Base-by-base conservation (phyloP, 495 filamentous ascomycete species). In the Penicillium robsamsonii region DNA sequence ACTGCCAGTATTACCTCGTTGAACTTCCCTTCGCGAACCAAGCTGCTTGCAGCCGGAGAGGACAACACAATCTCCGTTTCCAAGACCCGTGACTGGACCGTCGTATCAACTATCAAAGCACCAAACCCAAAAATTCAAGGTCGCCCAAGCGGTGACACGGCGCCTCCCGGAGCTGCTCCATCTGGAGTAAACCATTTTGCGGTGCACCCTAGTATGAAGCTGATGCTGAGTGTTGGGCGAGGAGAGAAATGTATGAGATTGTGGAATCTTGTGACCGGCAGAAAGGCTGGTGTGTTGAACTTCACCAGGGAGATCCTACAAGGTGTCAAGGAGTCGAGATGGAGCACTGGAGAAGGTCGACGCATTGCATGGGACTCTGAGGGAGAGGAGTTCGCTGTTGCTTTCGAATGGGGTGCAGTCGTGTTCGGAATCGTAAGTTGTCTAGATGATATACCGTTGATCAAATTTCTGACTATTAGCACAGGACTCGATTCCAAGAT, bases 211-310 rank as follows among this genome's bases (percentile, higher is more conserved):
- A 92, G 87, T 71, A 89, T 92, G 81, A 97, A 97, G 75, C 81
- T 99, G 50, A 94, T 96, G 85, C 80, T 99, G 45, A 92, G 84
- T 63, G 92, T 97, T 4, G 85, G 88, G 27, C 88, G 85, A 57
- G 92, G 92, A 40, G 95, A 97, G 77, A 81, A 84, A 50, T 91
- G 84, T 62, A 92, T 99, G 88, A 77, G 94, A 59, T 75, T 97
- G 57, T 99, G 94, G 94, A 97, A 99, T 64, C 66, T 99, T 47
- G 90, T 96, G 63, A 97, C 94, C 27, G 95, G 92, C 4, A 95
- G 91, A 78, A 97, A 96, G 70, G 91, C 91, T 17, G 89, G 91
- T 17, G 92, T 96, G 44, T 70, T 97, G 62, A 93, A 88, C 64
- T 97, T 97, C 62, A 81, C 77, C 58, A 77, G 79, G 55, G 81